Base-by-base conservation (phyloP, 164 flowering plant genomes). In the Aristolochia californica region DNA sequence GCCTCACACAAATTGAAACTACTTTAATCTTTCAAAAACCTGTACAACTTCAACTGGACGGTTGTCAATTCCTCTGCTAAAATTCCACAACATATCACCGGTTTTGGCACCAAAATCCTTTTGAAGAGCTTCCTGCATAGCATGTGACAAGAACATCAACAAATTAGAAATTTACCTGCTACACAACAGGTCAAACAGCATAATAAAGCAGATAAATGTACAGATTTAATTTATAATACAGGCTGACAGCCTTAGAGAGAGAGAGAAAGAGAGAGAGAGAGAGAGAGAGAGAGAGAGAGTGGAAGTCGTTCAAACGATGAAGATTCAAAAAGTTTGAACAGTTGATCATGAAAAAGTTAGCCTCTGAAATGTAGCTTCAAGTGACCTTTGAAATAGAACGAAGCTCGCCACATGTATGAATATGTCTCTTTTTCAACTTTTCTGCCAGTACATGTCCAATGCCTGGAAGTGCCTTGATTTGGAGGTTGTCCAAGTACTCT, bases 31-130 rank as follows among this genome's bases (percentile, higher is more conserved):
- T 7, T 8, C 40, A 34, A 51, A 66, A 60, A 88, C 98, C 98
- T 89, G 91, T 70, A 84, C 70, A 56, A 67, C 44, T 72, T 88
- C 87, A 70, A 93, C 97, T 18, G 58, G 47, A 48, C 95, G 83
- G 67, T 79, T 76, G 60, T 93, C 99, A 21, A 89, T 52, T 55
- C 99, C 99, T 68, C 98, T 75, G 66, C 96, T 67, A 69, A 73
- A 87, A 67, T 77, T 87, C 97, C 97, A 93, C 56, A 93, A 74
- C 97, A 89, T 87, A 57, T 87, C 89, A 63, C 99, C 91, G 68
- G 95, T 89, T 72, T 85, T 93, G 40, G 45, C 25, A 30, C 99
- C 97, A 73, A 85, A 87, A 61, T 85, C 97, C 69, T 75, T 87
- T 64, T 81, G 89, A 65, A 93, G 91, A 56, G 80, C 66, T 66